Base-by-base conservation (phyloP, 139 green algal species). In the Gonium pectorale region DNA sequence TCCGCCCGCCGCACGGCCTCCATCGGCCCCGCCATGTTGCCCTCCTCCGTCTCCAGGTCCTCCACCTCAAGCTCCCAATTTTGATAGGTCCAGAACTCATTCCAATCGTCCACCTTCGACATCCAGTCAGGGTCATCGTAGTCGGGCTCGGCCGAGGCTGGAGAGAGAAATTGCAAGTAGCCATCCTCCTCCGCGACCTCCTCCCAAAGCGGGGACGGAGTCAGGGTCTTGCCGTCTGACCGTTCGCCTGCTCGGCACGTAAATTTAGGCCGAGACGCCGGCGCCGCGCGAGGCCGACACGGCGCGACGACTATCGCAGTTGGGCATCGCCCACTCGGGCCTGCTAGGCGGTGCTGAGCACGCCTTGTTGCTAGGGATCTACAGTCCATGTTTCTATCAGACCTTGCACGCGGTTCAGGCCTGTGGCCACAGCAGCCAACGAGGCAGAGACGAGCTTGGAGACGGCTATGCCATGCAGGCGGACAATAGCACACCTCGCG, bases 21-120 rank as follows among this genome's bases (percentile, higher is more conserved):
- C 31, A 37, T 6, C 5, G 60, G 62, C 13, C 43, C 43, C 22
- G 77, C 77, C 60, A 83, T 73, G 41, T 74, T 73, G 1, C 77
- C 85, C 78, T 81, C 51, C 40, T 84, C 41, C 52, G 77, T 64
- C 35, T 85, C 44, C 0, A 74, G 71, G 67, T 91, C 81, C 33
- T 80, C 37, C 35, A 89, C 83, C 41, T 89, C 79, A 0, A 63
- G 37, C 43, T 67, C 49, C 78, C 72, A 60, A 64, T 71, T 43
- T 11, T 67, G 67, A n/a, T 85, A 73, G 52, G 75, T 90, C 87
- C 87, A 90, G 52, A 90, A 90, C 46, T 90, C 87, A 1, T 51
- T 24, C 87, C 87, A 90, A 49, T 89, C 79, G 8, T 80, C 84
- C 17, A 91, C 83, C 44, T 89, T 87, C 31, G 78, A 52, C 38